Evolutionary conservation across 495 filamentous ascomycete genomes (phyloP), one percentile per base, ranked within the genome.

Genomic region (Hypoxylon cercidicola): DNA sequence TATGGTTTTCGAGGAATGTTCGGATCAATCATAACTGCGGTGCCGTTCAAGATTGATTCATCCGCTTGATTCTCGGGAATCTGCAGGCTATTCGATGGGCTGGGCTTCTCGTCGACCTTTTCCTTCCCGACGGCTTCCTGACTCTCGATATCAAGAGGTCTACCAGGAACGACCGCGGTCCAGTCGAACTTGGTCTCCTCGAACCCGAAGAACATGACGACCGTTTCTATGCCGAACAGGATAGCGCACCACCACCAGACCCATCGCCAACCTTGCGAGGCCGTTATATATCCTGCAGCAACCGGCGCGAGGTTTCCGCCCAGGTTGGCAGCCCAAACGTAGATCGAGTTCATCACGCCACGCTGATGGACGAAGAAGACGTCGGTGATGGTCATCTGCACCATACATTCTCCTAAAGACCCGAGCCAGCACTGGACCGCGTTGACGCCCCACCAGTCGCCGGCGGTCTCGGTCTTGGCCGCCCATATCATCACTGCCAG

Each of bases 211-310:
- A 77, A 23, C 19, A 76, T 68, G 28, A 79, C 8, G 5, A 82
- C 23, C 3, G 71, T 69, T 23, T 69, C 55, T 16, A 79, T 56
- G 0, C 73, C 81, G 21, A 81, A 75, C 58, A 83, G 74, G 15
- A 84, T 82, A 1, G 74, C 73, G 41, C 70, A 75, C 76, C 79
- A 82, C 82, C 81, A 84, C 75, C 79, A 84, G 35, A 81, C 77
- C 81, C 82, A 84, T 19, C 77, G 62, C 82, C 81, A 85, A 1
- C 79, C 79, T 43, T 81, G 76, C 32, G 74, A 72, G 12, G 72
- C 67, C 0, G 77, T 77, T 18, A 81, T 75, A 50, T 79, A 79
- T 0, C 83, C 82, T 25, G 77, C 75, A 8, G 80, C 73, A 0
- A 85, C 72, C 1, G 80, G 77, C 0, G 69, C 78, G 1, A 84